Conservation (phyloP, 768 basidiomycete species). For the Tephrocybe rancida region DNA sequence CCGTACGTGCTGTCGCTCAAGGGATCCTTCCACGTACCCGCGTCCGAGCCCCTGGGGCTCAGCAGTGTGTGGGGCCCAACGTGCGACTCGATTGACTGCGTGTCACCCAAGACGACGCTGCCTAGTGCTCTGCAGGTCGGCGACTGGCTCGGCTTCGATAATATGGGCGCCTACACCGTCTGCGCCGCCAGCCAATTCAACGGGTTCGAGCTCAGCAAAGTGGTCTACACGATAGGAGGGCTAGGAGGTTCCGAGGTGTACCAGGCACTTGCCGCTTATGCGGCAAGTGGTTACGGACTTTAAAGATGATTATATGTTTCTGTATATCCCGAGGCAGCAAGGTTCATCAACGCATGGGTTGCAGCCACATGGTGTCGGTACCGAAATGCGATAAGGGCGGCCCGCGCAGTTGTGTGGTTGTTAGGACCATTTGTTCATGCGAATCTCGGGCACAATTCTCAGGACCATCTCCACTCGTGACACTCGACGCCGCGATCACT, state of each 20-base stretch:
- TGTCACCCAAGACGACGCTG: constrained; percentile 63
- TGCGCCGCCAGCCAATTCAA: constrained; percentile 97
- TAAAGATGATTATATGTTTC: constrained; percentile 15
- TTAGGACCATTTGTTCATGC: constrained; percentile 29
- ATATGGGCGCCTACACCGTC: constrained; percentile 99
- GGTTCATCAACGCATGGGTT: constrained; percentile 30
- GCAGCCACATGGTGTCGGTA: constrained; percentile 26
- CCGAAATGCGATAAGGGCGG: constrained; percentile 36
- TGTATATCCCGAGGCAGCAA: constrained; percentile 10
- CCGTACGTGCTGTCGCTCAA: constrained; percentile 78
- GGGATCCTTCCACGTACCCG: constrained; percentile 61
- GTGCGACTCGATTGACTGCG: constrained; percentile 96
- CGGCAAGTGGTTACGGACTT: constrained; percentile 41
- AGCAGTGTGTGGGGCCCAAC: constrained; percentile 98
- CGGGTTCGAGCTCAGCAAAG: constrained; percentile 80
- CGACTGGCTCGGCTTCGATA: constrained; percentile 97
- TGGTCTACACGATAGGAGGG: constrained; percentile 77
- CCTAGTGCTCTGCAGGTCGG: constrained; percentile 81
- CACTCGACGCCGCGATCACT: constrained; percentile 32
- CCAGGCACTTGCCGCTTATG: constrained; percentile 50
- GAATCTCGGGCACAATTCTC: constrained; percentile 33
- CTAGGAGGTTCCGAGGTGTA: constrained; percentile 54
- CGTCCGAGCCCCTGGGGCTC: constrained; percentile 42
- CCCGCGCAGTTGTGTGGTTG: constrained; percentile 16
- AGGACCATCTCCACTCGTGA: constrained; percentile 32